These are phyloP conservation scores for Rosa hybrid DNA, from an alignment of 331 rosid genomes.

Conservation along the genomic window DNA sequence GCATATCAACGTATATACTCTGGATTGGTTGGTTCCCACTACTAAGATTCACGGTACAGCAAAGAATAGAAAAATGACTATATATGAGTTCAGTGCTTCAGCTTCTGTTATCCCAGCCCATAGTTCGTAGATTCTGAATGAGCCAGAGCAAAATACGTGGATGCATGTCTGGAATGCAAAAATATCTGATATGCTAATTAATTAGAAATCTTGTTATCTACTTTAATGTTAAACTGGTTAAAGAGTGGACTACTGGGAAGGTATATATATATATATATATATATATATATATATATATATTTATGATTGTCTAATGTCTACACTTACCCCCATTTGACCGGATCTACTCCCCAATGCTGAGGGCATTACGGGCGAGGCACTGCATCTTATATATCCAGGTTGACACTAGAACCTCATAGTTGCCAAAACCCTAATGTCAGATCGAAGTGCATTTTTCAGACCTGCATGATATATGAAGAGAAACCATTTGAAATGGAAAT, in stretches of 20 bases:
- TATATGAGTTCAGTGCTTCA: background rate
- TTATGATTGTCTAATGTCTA: background rate
- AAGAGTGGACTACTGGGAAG: background rate
- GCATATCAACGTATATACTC: background rate
- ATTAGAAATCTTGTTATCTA: background rate
- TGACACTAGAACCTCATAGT: background rate
- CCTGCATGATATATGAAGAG: constrained; percentile 8
- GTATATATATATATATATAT: background rate
- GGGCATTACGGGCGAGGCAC: no score
- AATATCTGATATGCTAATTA: background rate
- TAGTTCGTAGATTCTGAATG: background rate
- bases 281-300: background rate
- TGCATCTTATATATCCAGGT: background rate
- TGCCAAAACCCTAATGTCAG: background rate
- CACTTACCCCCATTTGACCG: no score
- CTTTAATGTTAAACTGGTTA: background rate
- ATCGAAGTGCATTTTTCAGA: background rate
- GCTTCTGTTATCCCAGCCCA: background rate
- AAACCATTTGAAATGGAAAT: background rate
- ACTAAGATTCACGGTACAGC: constrained; percentile 23
- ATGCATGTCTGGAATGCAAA: background rate
- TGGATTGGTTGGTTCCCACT: constrained; percentile 34
- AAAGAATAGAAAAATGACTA: background rate
- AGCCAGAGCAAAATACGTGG: background rate
- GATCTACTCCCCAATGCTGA: no score